Evolutionary conservation across 768 basidiomycete genomes (phyloP).

Genomic region (Symmetrospora coprosmae): DNA sequence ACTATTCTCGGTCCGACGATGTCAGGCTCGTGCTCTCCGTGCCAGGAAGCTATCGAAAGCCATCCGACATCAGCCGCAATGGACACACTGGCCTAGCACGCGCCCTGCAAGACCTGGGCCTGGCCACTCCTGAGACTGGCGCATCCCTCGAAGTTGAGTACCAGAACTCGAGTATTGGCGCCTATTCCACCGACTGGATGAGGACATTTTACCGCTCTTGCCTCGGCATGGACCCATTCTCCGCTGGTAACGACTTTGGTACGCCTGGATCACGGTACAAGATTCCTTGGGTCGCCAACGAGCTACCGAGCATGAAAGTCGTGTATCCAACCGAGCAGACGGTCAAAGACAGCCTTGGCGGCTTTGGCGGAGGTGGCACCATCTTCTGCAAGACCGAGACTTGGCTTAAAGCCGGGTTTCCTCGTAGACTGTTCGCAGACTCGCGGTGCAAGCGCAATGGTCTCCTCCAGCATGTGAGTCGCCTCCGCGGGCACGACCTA

Average conservation of each 20-base stretch:
- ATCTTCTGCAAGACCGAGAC: conserved; percentile 8
- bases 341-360: conserved; percentile 12
- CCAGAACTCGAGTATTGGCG: conserved; percentile 1
- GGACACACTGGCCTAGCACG: neutral
- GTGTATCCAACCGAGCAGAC: conserved; percentile 15
- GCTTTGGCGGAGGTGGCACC: neutral
- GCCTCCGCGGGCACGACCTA: neutral
- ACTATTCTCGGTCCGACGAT: neutral
- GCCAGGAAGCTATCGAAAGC: neutral
- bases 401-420: conserved; percentile 11
- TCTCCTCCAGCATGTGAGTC: conserved; percentile 16
- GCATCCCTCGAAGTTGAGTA: conserved; percentile 3
- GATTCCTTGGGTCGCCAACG: too few species aligned
- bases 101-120: conserved; percentile 2
- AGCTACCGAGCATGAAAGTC: conserved; percentile 9
- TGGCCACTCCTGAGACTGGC: neutral
- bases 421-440: neutral
- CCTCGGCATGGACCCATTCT: conserved; percentile 7
- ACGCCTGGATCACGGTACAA: too few species aligned
- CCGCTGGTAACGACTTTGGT: neutral
- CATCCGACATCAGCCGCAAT: neutral
- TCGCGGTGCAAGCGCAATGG: conserved; percentile 2
- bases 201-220: conserved; percentile 12
- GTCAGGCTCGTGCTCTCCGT: conserved; percentile 9
- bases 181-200: conserved; percentile 14